Evolutionary conservation across 805 yeast species (phyloP).

Genomic region (Starmerella stigmatis): DNA sequence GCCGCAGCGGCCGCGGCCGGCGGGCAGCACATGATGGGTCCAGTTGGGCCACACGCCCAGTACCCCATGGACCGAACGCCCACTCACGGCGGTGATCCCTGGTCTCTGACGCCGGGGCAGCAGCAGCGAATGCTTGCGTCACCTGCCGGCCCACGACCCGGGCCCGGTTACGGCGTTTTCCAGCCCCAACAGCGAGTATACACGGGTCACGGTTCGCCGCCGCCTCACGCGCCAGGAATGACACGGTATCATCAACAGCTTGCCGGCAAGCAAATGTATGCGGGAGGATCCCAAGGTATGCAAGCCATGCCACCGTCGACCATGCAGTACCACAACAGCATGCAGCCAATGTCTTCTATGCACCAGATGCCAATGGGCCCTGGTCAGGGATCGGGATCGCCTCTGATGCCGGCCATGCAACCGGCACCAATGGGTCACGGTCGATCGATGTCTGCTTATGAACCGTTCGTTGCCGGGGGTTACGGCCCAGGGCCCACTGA

Average conservation of each 20-base stretch:
- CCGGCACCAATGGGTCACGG: constrained; percentile 1
- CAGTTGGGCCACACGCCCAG: background rate
- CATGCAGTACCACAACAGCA: constrained; percentile 6
- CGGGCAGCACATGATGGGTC: background rate
- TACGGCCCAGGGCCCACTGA: background rate
- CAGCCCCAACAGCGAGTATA: constrained; percentile 7
- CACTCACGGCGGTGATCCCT: background rate
- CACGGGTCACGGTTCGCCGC: constrained; percentile 3
- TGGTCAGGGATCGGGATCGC: background rate
- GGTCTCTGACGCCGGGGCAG: background rate
- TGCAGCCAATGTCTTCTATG: constrained; percentile 9
- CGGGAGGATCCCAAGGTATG: background rate
- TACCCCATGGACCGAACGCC: background rate
- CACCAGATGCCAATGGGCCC: constrained; percentile 11
- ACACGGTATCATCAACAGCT: constrained; percentile 5
- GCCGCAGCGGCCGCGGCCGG: constrained; percentile 8
- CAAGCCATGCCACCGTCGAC: background rate
- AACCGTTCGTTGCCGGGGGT: background rate
- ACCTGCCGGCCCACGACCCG: constrained; percentile 3
- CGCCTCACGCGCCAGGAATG: background rate
- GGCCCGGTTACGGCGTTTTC: constrained; percentile 1
- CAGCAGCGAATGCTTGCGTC: background rate
- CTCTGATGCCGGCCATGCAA: constrained; percentile 4
- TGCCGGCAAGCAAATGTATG: background rate
- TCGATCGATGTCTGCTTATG: background rate